phyloP scores from a whole-genome alignment of 495 filamentous ascomycete species.

The Glarea lozoyensis region DNA sequence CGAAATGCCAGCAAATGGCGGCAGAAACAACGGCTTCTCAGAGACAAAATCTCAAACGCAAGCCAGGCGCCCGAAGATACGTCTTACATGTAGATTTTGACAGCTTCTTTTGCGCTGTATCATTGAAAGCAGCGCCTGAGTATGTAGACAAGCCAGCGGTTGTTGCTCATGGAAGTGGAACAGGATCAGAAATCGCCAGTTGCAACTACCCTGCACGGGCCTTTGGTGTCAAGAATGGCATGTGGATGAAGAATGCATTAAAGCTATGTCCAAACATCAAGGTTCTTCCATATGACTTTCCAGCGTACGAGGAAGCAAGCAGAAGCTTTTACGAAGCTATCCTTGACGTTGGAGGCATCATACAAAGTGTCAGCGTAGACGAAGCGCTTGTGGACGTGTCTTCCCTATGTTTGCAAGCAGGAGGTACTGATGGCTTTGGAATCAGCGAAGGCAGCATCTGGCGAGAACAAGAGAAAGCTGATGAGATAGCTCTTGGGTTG shows the following conservation, averaged over 20 bases:
- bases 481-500: constrained; percentile 59
- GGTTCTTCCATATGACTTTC: constrained; percentile 86
- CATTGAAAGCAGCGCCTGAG: constrained; percentile 66
- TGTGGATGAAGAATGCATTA: constrained; percentile 94
- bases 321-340: constrained; percentile 78
- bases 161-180: constrained; percentile 77
- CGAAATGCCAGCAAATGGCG: constrained; percentile 69
- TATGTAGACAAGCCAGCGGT: constrained; percentile 75
- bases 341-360: constrained; percentile 65
- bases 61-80: constrained; percentile 62
- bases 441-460: constrained; percentile 64
- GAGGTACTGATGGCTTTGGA: constrained; percentile 59
- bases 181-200: constrained; percentile 89
- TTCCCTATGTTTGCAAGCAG: constrained; percentile 50
- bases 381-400: constrained; percentile 83
- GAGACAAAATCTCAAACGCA: constrained; percentile 34
- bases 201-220: constrained; percentile 89
- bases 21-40: constrained; percentile 56
- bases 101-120: constrained; percentile 94
- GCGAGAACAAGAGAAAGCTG: constrained; percentile 73
- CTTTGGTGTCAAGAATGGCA: constrained; percentile 87
- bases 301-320: constrained; percentile 88
- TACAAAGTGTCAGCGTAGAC: constrained; percentile 95
- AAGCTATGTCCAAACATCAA: constrained; percentile 79
- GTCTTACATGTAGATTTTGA: constrained; percentile 96